Conservation (phyloP, 129 eudicot species). For the Centrapalus pauciflorus region DNA sequence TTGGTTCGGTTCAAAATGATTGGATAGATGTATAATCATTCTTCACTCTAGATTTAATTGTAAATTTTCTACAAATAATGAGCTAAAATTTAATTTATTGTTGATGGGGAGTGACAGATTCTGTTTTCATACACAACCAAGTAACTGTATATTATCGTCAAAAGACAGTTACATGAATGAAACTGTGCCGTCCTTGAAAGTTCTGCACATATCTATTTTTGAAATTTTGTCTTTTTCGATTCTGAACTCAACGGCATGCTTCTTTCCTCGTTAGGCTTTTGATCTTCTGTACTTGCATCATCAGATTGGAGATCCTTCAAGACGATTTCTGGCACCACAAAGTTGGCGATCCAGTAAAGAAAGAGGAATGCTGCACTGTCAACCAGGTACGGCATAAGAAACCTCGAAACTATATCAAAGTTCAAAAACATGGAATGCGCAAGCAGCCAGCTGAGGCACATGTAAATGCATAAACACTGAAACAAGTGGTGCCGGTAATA, state of each 20-base stretch:
- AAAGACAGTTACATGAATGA: constrained; percentile 14
- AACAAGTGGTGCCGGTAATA: too few relatives aligned
- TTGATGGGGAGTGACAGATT: constrained; percentile 5
- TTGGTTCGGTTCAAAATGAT: constrained; percentile 41
- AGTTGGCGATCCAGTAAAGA: constrained; percentile 68
- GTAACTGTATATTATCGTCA: constrained; percentile 22
- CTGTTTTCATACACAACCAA: constrained; percentile 6
- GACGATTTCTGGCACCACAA: constrained; percentile 58
- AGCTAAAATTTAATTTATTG: constrained; percentile 24
- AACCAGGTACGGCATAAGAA: constrained; percentile 21
- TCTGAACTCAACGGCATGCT: not conserved
- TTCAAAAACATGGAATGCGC: too few relatives aligned
- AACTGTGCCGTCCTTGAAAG: too few relatives aligned
- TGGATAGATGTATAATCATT: constrained; percentile 57
- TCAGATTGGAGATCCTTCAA: constrained; percentile 42
- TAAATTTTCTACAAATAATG: constrained; percentile 33
- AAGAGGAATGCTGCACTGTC: constrained; percentile 48
- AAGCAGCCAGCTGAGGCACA: too few relatives aligned
- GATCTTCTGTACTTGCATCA: constrained; percentile 26
- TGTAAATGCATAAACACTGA: not conserved
- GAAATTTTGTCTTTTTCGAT: not conserved
- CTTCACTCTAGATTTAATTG: constrained; percentile 26
- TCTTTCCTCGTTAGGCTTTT: constrained; percentile 17
- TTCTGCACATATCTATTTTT: too few relatives aligned
- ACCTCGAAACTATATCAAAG: not conserved